A percentile compares a stretch with the other conserved stretches of the same genome.
Conservation (phyloP, 352 stramenopile genomes). For the Phytopythium chamaehyphon region DNA sequence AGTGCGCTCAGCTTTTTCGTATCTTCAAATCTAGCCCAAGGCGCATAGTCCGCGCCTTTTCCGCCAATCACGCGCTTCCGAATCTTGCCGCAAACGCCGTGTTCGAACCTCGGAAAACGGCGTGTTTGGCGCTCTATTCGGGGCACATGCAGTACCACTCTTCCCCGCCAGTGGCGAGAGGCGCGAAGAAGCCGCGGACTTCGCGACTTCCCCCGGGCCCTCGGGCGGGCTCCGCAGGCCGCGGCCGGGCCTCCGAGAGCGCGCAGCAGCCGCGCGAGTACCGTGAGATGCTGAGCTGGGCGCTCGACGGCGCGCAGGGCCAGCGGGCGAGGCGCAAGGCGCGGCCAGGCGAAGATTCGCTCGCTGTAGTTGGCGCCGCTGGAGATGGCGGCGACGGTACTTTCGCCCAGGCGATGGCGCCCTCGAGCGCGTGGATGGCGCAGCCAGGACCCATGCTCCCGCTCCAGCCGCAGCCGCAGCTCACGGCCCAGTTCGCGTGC, state of each 20-base stretch:
- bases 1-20: not conserved
- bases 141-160: conserved; percentile 1
- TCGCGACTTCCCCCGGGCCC: not conserved
- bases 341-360: not conserved
- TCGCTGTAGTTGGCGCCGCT: no score
- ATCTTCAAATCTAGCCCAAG: not conserved
- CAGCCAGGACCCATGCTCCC: conserved; percentile 19
- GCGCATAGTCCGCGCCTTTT: conserved; percentile 1
- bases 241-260: not conserved
- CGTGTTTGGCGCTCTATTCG: conserved; percentile 8
- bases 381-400: not conserved
- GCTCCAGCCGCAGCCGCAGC: conserved; percentile 30
- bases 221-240: not conserved
- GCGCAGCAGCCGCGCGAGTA: no score
- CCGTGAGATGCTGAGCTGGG: conserved; percentile 4
- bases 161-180: conserved; percentile 21
- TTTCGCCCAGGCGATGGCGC: conserved; percentile 16
- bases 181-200: conserved; percentile 10
- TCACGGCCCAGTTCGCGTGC: conserved; percentile 23
- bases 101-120: not conserved
- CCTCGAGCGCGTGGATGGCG: conserved; percentile 19
- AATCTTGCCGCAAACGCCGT: conserved; percentile 4
- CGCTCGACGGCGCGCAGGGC: not conserved
- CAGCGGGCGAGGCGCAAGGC: conserved; percentile 5
- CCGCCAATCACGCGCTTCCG: conserved; percentile 2